phyloP scores from a whole-genome alignment of 306 rosid species.

The Fagus crenata region DNA sequence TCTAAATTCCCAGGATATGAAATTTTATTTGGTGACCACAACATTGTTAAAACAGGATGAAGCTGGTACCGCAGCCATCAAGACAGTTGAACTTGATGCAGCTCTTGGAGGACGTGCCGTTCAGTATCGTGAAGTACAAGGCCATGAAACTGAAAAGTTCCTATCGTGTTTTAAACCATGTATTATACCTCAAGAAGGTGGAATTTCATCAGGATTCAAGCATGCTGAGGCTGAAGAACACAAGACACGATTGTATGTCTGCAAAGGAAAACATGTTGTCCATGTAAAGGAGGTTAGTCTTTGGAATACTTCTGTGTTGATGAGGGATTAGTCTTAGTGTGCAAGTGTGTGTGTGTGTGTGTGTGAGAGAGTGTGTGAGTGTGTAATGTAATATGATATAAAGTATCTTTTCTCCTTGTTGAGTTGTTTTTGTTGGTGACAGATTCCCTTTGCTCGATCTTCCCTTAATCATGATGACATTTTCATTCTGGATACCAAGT shows the following conservation, averaged over 20 bases:
- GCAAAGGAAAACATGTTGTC: slow-evolving; percentile 94
- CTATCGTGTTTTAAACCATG: slow-evolving; percentile 92
- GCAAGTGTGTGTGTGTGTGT: slow-evolving; percentile 7
- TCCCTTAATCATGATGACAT: slow-evolving; percentile 92
- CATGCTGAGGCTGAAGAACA: slow-evolving; percentile 91
- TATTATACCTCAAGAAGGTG: slow-evolving; percentile 96
- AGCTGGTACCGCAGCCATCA: slow-evolving; percentile 94
- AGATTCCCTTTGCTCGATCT: slow-evolving; percentile 88
- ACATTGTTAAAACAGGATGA: slow-evolving; percentile 68
- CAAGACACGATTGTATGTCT: slow-evolving; percentile 64
- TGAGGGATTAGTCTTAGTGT: slow-evolving; percentile 35
- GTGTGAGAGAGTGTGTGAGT: neutral
- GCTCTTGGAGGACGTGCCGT: slow-evolving; percentile 98
- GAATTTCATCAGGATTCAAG: slow-evolving; percentile 85
- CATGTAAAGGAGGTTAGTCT: slow-evolving; percentile 94
- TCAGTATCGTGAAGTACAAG: slow-evolving; percentile 96
- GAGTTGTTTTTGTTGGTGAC: slow-evolving; percentile 38
- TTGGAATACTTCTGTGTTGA: slow-evolving; percentile 24
- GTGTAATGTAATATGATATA: slow-evolving; percentile 21
- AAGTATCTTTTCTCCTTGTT: slow-evolving; percentile 20
- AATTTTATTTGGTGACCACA: slow-evolving; percentile 25
- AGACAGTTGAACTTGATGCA: slow-evolving; percentile 96
- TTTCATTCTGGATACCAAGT: slow-evolving; percentile 85
- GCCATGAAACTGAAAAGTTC: slow-evolving; percentile 90
- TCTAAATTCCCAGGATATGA: slow-evolving; percentile 11